Evolutionary conservation across 2,329 filamentous ascomycete genomes (phyloP).

Genomic region (Achaetomium macrosporum): DNA sequence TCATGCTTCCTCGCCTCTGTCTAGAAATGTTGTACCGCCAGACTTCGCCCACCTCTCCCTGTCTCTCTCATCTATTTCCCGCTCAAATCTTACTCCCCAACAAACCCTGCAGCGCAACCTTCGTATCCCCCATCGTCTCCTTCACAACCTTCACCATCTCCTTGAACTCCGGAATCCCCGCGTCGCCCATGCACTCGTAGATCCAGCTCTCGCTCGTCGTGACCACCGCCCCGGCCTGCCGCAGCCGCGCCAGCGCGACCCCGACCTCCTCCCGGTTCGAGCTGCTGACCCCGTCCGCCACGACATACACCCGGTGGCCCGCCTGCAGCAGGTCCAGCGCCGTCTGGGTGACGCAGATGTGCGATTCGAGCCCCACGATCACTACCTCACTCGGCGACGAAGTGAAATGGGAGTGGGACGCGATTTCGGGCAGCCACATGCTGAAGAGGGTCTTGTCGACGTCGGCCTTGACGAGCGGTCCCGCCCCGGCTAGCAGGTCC

Average conservation of each 20-base stretch:
- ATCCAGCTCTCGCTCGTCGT: constrained; percentile 86
- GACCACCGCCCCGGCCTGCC: constrained; percentile 68
- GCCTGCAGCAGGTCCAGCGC: constrained; percentile 69
- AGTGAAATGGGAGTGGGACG: constrained; percentile 26
- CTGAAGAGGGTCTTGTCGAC: constrained; percentile 86
- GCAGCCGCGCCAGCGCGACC: constrained; percentile 69
- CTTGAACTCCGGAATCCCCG: constrained; percentile 65
- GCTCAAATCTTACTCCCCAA: constrained; percentile 51
- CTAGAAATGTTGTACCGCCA: too few species aligned
- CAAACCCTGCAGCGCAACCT: constrained; percentile 59
- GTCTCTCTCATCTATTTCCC: too few species aligned
- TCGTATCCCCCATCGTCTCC: constrained; percentile 66
- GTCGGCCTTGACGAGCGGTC: constrained; percentile 41
- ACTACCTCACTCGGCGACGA: constrained; percentile 45
- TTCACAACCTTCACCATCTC: constrained; percentile 71
- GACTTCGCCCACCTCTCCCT: too few species aligned
- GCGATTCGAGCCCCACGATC: constrained; percentile 85
- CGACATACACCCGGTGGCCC: constrained; percentile 77
- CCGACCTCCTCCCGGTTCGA: constrained; percentile 77
- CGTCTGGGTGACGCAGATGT: constrained; percentile 94
- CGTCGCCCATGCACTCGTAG: constrained; percentile 86
- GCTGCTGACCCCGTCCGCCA: constrained; percentile 85
- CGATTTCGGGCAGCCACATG: constrained; percentile 72
- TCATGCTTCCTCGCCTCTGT: too few species aligned
- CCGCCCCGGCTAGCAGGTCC: constrained; percentile 44